A percentile compares a stretch with the other conserved stretches of the same genome.
These are phyloP conservation scores for Alternaria sp. DNA, from an alignment of 2,329 filamentous ascomycete genomes.

Conservation along the genomic window DNA sequence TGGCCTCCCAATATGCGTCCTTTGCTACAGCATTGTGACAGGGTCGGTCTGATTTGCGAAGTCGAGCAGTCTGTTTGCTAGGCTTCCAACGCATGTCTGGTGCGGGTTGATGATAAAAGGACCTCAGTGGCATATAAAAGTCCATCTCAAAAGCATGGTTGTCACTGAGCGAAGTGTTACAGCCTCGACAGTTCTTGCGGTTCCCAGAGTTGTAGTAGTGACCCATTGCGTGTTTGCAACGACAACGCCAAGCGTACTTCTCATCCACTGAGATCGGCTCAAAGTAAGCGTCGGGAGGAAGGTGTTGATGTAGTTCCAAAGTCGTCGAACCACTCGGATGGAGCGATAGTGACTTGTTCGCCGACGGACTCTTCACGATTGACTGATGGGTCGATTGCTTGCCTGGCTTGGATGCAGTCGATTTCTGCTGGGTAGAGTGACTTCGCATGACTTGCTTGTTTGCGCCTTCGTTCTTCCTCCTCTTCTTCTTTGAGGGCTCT, in stretches of 20 bases:
- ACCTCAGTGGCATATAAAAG: conserved; percentile 32
- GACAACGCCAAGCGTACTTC: conserved; percentile 34
- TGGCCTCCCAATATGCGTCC: conserved; percentile 29
- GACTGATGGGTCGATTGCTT: neutral
- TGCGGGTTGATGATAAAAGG: conserved; percentile 22
- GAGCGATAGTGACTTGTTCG: neutral
- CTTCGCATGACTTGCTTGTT: neutral
- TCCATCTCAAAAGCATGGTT: conserved; percentile 27
- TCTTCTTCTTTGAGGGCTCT: neutral
- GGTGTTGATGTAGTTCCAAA: conserved; percentile 22
- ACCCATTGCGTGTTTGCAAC: conserved; percentile 32
- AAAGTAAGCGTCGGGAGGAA: conserved; percentile 32
- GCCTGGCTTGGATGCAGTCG: neutral
- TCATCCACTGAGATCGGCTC: conserved; percentile 14
- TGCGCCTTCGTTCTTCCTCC: neutral
- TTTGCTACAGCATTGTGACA: conserved; percentile 38
- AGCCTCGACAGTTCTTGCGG: conserved; percentile 30
- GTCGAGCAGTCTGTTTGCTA: conserved; percentile 11
- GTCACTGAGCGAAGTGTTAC: conserved; percentile 22
- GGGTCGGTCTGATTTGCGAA: conserved; percentile 3
- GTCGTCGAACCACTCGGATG: conserved; percentile 24
- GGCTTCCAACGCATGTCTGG: conserved; percentile 27
- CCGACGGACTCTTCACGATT: neutral
- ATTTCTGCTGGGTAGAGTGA: neutral
- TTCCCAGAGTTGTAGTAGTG: conserved; percentile 39